Percentiles rank a stretch among this genome's conserved stretches.
These are phyloP conservation scores for Pseudoscleropodium purum DNA, from an alignment of 225 moss, liverwort and hornwort species.

Conservation along the genomic window DNA sequence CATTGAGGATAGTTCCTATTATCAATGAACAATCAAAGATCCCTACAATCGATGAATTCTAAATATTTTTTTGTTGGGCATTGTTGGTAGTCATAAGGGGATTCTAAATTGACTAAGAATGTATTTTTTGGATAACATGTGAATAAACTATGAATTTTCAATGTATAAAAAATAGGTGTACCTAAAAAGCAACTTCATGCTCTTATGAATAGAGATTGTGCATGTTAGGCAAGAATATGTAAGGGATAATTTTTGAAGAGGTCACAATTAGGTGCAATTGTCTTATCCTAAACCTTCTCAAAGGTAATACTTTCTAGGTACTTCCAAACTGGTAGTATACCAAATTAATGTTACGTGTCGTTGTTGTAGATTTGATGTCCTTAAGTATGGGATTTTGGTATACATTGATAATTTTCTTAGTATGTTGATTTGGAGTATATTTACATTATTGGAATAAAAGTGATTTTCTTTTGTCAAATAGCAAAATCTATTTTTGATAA, in stretches of 20 bases:
- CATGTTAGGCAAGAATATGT: neutral
- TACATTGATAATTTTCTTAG: neutral
- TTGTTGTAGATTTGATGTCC: neutral
- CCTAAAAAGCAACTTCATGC: fast-evolving
- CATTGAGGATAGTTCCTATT: neutral
- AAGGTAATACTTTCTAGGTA: neutral
- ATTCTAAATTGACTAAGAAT: neutral
- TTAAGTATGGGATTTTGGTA: neutral
- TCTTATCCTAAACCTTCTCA: too few species aligned
- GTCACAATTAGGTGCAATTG: neutral
- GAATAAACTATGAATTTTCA: neutral
- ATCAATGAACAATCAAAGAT: neutral
- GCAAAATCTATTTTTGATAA: neutral
- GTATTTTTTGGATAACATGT: neutral
- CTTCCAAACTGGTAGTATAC: neutral
- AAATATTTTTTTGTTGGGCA: neutral
- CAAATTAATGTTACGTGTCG: neutral
- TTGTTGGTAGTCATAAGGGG: neutral
- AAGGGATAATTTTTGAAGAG: neutral
- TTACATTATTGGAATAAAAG: neutral
- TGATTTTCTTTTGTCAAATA: neutral
- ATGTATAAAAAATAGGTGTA: neutral
- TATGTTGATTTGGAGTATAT: neutral
- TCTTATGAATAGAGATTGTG: neutral
- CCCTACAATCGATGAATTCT: neutral